A percentile compares a stretch with the other conserved stretches of the same genome.
These are phyloP conservation scores for Lenzites betulinus DNA, from an alignment of 768 basidiomycete species.

Conservation along the genomic window DNA sequence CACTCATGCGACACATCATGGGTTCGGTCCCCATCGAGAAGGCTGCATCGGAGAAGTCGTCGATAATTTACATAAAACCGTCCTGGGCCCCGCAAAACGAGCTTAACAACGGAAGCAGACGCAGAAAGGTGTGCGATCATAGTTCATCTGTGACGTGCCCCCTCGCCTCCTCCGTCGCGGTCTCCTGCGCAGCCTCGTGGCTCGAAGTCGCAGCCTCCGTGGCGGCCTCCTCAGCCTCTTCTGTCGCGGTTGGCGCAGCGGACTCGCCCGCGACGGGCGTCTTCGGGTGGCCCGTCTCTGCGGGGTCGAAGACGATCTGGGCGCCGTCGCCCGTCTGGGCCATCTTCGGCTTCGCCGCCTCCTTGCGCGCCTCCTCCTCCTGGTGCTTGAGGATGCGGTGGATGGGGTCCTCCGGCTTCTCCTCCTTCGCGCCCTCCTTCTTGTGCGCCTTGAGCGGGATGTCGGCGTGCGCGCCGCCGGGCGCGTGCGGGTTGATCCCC, in stretches of 20 bases:
- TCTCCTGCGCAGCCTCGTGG: neutral
- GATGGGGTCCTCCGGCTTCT: slow-evolving; percentile 29
- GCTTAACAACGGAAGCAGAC: neutral
- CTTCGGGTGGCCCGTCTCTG: slow-evolving; percentile 25
- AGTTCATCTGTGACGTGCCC: slow-evolving; percentile 16
- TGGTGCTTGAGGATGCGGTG: slow-evolving; percentile 30
- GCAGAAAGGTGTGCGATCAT: neutral
- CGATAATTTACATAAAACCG: slow-evolving; percentile 11
- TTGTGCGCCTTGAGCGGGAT: slow-evolving; percentile 31
- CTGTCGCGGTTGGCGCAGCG: slow-evolving; percentile 4
- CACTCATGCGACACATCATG: neutral
- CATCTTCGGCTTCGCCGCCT: slow-evolving; percentile 23
- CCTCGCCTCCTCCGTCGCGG: neutral
- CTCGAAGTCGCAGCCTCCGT: neutral
- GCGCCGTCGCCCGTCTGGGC: slow-evolving; percentile 30
- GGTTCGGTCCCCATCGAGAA: neutral
- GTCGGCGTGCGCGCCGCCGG: slow-evolving; percentile 37
- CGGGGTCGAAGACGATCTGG: slow-evolving; percentile 24
- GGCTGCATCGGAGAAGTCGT: neutral
- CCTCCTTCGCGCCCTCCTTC: slow-evolving; percentile 22
- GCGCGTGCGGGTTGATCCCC: slow-evolving; percentile 34
- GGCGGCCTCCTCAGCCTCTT: neutral
- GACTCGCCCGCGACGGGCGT: slow-evolving; percentile 23
- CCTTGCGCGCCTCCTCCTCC: slow-evolving; percentile 27
- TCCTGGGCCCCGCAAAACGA: slow-evolving; percentile 9